These are phyloP conservation scores for Lentinula detonsa DNA, from an alignment of 768 basidiomycete genomes.

Conservation along the genomic window DNA sequence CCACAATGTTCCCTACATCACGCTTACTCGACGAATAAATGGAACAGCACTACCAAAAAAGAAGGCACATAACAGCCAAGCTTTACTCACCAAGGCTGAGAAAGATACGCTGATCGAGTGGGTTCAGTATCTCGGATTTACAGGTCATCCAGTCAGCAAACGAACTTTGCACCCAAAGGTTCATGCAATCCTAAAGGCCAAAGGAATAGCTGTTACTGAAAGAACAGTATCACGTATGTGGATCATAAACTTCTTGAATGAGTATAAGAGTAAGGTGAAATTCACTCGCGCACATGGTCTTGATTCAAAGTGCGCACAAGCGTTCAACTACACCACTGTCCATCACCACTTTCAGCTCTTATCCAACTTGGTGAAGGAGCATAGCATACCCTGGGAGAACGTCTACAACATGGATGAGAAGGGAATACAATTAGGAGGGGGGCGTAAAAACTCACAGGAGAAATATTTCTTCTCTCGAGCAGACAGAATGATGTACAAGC, in stretches of 20 bases:
- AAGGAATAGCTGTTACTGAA: not conserved
- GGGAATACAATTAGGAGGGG: slow-evolving; percentile 21
- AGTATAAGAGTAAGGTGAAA: not conserved
- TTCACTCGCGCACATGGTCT: slow-evolving; percentile 11
- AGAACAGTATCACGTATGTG: not conserved
- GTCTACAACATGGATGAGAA: slow-evolving; percentile 25
- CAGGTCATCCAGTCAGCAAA: not conserved
- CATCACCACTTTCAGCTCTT: slow-evolving; percentile 19
- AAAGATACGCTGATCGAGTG: not conserved
- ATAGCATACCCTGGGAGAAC: slow-evolving; percentile 19
- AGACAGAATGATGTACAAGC: slow-evolving; percentile 13
- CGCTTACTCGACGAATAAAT: too few species aligned
- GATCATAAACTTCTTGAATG: too few species aligned
- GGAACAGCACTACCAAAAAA: not conserved
- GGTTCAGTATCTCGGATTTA: not conserved
- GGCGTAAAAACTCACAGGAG: slow-evolving; percentile 7
- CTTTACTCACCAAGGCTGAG: not conserved
- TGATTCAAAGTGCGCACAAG: slow-evolving; percentile 24
- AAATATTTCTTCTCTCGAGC: slow-evolving; percentile 19
- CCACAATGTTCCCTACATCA: too few species aligned
- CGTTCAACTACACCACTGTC: slow-evolving; percentile 26
- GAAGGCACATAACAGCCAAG: not conserved
- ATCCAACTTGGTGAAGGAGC: slow-evolving; percentile 8
- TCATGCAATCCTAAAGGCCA: not conserved
- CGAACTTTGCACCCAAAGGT: not conserved